Percentiles rank a stretch among this genome's conserved stretches.
phyloP scores from a whole-genome alignment of 1,139 yeast species.

The Debaryomyces fabryi region DNA sequence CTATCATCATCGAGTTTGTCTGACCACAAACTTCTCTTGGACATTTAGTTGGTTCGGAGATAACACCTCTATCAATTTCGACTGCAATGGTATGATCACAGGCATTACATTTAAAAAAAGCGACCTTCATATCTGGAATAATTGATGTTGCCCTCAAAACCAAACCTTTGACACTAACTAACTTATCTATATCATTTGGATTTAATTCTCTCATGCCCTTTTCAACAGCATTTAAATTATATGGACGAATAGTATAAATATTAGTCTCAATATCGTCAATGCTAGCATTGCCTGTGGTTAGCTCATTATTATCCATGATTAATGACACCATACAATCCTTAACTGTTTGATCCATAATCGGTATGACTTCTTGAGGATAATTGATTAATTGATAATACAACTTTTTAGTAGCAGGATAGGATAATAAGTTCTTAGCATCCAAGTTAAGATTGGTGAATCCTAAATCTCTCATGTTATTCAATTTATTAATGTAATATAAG shows the following conservation, averaged over 20 bases:
- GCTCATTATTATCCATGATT: constrained; percentile 58
- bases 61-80: constrained; percentile 92
- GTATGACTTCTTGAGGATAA: constrained; percentile 96
- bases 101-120: constrained; percentile 92
- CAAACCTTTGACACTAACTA: constrained; percentile 88
- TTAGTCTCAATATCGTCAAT: constrained; percentile 77
- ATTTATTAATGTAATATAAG: constrained; percentile 69
- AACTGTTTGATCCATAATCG: constrained; percentile 95
- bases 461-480: constrained; percentile 73
- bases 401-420: constrained; percentile 76
- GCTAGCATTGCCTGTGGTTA: constrained; percentile 28
- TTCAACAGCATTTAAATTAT: constrained; percentile 61
- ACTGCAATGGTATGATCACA: constrained; percentile 93
- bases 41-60: constrained; percentile 90
- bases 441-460: constrained; percentile 83
- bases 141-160: constrained; percentile 87
- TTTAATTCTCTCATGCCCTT: constrained; percentile 93
- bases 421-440: constrained; percentile 77
- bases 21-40: constrained; percentile 89
- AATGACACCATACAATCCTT: constrained; percentile 87
- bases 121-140: constrained; percentile 97
- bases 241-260: constrained; percentile 88
- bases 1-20: constrained; percentile 82
- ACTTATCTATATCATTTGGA: constrained; percentile 93
- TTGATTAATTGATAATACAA: constrained; percentile 82